A percentile compares a stretch with the other conserved stretches of the same genome.
These are phyloP conservation scores for Beauveria varroae DNA, from an alignment of 2,329 filamentous ascomycete genomes.

Conservation along the genomic window DNA sequence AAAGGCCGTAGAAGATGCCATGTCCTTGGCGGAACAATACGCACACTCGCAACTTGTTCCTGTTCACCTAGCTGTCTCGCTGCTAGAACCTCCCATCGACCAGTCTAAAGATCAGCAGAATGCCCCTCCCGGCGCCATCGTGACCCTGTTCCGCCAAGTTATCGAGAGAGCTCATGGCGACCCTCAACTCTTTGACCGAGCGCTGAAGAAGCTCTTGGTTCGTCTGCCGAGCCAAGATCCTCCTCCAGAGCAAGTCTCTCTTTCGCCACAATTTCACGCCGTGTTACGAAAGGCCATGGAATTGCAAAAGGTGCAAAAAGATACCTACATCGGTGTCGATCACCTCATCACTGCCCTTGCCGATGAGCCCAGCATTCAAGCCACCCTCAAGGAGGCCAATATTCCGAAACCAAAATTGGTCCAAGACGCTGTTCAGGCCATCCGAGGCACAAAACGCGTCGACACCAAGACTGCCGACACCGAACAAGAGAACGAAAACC, in stretches of 20 bases:
- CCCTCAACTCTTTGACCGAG: constrained; percentile 76
- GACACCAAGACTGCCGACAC: constrained; percentile 94
- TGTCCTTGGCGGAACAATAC: constrained; percentile 81
- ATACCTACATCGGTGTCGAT: constrained; percentile 89
- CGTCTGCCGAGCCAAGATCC: constrained; percentile 91
- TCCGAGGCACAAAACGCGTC: constrained; percentile 85
- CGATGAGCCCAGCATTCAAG: constrained; percentile 70
- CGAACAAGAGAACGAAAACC: constrained; percentile 87
- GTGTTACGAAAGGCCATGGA: constrained; percentile 80
- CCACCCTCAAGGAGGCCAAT: constrained; percentile 74
- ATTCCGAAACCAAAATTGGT: constrained; percentile 86
- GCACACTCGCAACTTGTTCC: constrained; percentile 85
- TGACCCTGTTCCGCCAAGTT: constrained; percentile 89
- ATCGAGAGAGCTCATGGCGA: constrained; percentile 92
- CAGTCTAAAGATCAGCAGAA: constrained; percentile 80
- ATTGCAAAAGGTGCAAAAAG: constrained; percentile 94
- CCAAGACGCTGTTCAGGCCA: constrained; percentile 82
- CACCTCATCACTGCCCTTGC: constrained; percentile 82
- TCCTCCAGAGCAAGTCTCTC: constrained; percentile 78
- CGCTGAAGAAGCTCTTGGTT: constrained; percentile 86
- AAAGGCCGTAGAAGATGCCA: constrained; percentile 83
- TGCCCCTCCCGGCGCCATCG: constrained; percentile 50
- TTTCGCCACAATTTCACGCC: constrained; percentile 74
- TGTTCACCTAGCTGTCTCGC: constrained; percentile 77
- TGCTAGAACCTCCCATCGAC: constrained; percentile 69